These are phyloP conservation scores for Cardamine chenopodiifolia DNA, from an alignment of 345 rosid species.

Conservation along the genomic window DNA sequence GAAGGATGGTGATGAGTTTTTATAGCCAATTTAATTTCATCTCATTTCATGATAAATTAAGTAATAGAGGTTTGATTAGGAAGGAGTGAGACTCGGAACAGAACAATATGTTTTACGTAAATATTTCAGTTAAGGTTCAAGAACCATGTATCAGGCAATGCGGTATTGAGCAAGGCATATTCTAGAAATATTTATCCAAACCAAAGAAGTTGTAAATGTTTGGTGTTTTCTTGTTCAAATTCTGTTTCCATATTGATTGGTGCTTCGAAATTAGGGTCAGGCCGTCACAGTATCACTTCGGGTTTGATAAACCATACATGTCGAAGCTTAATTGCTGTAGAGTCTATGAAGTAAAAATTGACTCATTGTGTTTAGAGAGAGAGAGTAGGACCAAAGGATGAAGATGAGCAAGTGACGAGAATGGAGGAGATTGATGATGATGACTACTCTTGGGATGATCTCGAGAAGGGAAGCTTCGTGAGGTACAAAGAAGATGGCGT, in stretches of 20 bases:
- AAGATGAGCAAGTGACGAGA: constrained; percentile 16
- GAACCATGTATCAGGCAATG: constrained; percentile 58
- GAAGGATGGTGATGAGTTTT: constrained; percentile 83
- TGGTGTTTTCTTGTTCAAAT: background rate
- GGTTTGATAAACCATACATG: too few relatives aligned
- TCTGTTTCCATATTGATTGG: background rate
- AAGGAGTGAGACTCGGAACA: background rate
- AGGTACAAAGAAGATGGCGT: constrained; percentile 21
- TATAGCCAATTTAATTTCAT: background rate
- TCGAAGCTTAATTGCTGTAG: too few relatives aligned
- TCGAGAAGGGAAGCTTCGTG: constrained; percentile 40
- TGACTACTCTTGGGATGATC: constrained; percentile 30
- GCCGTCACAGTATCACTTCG: too few relatives aligned
- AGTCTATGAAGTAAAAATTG: too few relatives aligned
- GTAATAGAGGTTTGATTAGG: background rate
- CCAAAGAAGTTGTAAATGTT: constrained; percentile 50
- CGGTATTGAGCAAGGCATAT: constrained; percentile 43
- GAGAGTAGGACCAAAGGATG: constrained; percentile 32
- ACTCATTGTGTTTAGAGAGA: constrained; percentile 15
- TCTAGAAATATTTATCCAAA: constrained; percentile 46
- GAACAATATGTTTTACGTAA: constrained; percentile 5
- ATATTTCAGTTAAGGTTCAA: constrained; percentile 66
- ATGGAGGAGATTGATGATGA: constrained; percentile 26
- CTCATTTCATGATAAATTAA: background rate
- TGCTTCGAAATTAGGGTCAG: too few relatives aligned